These are phyloP conservation scores for Bothriochloa decipiens DNA, from an alignment of 176 grass and related monocot species.

Conservation along the genomic window DNA sequence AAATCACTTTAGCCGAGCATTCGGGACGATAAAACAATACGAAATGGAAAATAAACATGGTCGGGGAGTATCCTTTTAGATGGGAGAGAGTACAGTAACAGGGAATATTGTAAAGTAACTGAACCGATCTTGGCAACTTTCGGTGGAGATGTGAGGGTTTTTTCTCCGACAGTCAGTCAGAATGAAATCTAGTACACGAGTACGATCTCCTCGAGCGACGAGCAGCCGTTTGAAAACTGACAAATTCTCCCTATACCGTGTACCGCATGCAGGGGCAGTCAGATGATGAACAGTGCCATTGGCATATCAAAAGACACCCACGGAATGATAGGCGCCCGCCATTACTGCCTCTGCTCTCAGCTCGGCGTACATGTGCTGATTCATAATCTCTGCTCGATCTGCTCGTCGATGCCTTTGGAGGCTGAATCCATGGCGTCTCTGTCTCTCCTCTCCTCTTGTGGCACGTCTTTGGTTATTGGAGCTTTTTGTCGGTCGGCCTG, in stretches of 20 bases:
- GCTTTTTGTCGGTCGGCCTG: neutral
- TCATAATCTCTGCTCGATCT: neutral
- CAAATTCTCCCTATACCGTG: conserved; percentile 16
- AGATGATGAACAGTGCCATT: conserved; percentile 29
- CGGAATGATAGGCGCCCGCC: neutral
- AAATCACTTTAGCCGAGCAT: neutral
- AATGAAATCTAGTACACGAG: conserved; percentile 40
- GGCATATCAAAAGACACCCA: neutral
- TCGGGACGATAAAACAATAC: neutral
- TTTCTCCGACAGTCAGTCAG: conserved; percentile 39
- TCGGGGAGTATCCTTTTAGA: neutral
- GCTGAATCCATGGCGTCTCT: neutral
- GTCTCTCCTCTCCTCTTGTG: neutral
- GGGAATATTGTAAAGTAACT: neutral
- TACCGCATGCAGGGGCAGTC: neutral
- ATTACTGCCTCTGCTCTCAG: neutral
- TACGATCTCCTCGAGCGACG: neutral
- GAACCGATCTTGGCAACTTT: neutral
- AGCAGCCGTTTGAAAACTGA: conserved; percentile 37
- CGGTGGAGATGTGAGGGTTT: neutral
- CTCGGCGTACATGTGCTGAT: neutral
- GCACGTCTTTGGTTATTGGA: neutral
- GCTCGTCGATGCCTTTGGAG: too few species aligned
- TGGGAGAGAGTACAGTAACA: neutral
- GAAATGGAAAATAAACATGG: neutral